These are phyloP conservation scores for Leccinellum luteum DNA, from an alignment of 768 basidiomycete genomes.

Conservation along the genomic window DNA sequence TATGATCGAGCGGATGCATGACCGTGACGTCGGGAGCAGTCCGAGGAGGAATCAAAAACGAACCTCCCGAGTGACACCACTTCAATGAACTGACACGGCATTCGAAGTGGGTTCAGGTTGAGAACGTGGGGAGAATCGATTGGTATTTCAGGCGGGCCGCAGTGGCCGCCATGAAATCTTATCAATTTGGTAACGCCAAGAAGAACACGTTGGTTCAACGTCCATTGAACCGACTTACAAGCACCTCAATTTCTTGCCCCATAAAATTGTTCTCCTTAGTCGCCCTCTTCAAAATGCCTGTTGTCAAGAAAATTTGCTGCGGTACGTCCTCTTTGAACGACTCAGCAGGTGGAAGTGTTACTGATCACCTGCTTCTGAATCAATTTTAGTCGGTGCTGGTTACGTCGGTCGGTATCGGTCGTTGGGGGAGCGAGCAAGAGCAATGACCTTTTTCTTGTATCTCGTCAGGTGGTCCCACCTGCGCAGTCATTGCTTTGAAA, in stretches of 20 bases:
- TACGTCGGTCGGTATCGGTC: conserved; percentile 73
- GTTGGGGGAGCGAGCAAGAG: background rate
- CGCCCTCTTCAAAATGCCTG: conserved; percentile 30
- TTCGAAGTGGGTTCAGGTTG: background rate
- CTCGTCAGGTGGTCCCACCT: conserved; percentile 82
- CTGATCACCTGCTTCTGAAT: conserved; percentile 6
- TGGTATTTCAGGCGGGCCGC: background rate
- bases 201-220: background rate
- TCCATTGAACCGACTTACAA: background rate
- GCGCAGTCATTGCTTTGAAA: conserved; percentile 90
- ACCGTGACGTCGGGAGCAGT: background rate
- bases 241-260: background rate
- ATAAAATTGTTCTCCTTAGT: background rate
- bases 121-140: background rate
- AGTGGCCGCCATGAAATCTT: background rate
- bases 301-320: conserved; percentile 83
- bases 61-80: too few relatives aligned
- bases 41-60: background rate
- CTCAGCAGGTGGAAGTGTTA: background rate
- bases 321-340: conserved; percentile 49
- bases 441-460: conserved; percentile 15
- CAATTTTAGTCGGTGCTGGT: conserved; percentile 75
- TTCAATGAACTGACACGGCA: too few relatives aligned
- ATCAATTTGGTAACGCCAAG: conserved; percentile 3
- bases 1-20: background rate